phyloP scores from a whole-genome alignment of 805 yeast genomes.

The Candida sakaeoensis region DNA sequence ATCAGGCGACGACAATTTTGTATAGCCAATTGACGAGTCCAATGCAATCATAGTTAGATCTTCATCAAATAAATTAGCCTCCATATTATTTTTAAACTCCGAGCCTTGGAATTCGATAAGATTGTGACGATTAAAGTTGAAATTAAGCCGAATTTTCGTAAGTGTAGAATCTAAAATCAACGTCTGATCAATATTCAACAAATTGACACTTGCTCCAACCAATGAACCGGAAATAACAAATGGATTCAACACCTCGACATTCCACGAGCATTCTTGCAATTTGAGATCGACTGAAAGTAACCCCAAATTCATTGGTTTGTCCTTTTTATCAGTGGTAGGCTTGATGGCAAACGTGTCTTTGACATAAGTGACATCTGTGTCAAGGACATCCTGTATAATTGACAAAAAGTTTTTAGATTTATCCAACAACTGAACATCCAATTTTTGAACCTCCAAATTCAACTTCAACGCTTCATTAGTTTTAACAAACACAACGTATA shows the following conservation, averaged over 20 bases:
- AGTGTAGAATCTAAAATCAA: neutral
- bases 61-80: neutral
- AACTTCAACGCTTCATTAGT: neutral
- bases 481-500: conserved; percentile 1
- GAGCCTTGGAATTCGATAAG: conserved; percentile 11
- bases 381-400: conserved; percentile 11
- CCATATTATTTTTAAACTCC: conserved; percentile 6
- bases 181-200: conserved; percentile 1
- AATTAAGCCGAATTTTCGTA: conserved; percentile 4
- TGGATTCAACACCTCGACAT: conserved; percentile 9
- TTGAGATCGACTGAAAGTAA: conserved; percentile 3
- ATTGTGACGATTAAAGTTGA: conserved; percentile 8
- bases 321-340: neutral
- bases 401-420: conserved; percentile 11
- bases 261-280: conserved; percentile 4
- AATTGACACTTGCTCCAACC: neutral
- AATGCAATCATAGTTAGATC: conserved; percentile 5
- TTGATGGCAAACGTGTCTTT: neutral
- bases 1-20: conserved; percentile 10
- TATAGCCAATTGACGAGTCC: conserved; percentile 9
- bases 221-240: conserved; percentile 9
- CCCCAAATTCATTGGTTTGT: neutral
- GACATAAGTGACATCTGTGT: conserved; percentile 15
- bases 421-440: conserved; percentile 7
- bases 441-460: conserved; percentile 6